These are phyloP conservation scores for Exophiala viscosa DNA, from an alignment of 2,329 filamentous ascomycete species.

Conservation along the genomic window DNA sequence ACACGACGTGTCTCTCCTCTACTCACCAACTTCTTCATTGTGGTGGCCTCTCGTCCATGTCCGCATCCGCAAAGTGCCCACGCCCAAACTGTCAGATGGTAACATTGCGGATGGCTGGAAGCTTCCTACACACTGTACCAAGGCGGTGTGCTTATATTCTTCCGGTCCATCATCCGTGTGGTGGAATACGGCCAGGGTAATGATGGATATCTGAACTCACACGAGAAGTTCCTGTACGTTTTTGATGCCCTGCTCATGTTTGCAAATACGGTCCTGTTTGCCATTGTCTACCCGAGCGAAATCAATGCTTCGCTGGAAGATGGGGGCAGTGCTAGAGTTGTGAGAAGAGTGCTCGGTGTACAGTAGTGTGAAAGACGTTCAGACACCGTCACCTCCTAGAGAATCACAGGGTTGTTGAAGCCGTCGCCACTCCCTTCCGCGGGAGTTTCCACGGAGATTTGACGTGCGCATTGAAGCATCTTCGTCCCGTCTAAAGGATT, in stretches of 20 bases:
- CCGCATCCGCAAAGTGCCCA: slow-evolving; percentile 2
- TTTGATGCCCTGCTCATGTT: slow-evolving; percentile 34
- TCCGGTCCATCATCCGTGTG: slow-evolving; percentile 33
- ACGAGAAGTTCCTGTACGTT: slow-evolving; percentile 34
- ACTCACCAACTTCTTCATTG: slow-evolving; percentile 48
- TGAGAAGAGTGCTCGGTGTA: not conserved
- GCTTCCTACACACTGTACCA: slow-evolving; percentile 34
- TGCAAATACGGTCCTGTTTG: slow-evolving; percentile 9
- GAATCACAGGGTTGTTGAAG: too few relatives aligned
- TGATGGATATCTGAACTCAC: slow-evolving; percentile 31
- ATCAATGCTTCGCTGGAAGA: slow-evolving; percentile 10
- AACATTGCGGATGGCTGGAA: slow-evolving; percentile 32
- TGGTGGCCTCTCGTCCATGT: slow-evolving; percentile 37
- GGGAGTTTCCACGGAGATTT: too few relatives aligned
- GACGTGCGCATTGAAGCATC: too few relatives aligned
- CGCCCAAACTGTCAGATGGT: not conserved
- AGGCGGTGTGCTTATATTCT: slow-evolving; percentile 30
- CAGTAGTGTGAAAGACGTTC: not conserved
- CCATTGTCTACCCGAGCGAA: slow-evolving; percentile 11
- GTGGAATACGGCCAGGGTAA: slow-evolving; percentile 34
- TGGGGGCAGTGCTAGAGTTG: not conserved
- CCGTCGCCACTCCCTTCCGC: too few relatives aligned
- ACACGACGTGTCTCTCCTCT: too few relatives aligned
- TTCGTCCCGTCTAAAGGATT: too few relatives aligned
- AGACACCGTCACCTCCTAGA: not conserved